Evolutionary conservation across 352 stramenopile genomes (phyloP).

Genomic region (Blastocystis sp.): DNA sequence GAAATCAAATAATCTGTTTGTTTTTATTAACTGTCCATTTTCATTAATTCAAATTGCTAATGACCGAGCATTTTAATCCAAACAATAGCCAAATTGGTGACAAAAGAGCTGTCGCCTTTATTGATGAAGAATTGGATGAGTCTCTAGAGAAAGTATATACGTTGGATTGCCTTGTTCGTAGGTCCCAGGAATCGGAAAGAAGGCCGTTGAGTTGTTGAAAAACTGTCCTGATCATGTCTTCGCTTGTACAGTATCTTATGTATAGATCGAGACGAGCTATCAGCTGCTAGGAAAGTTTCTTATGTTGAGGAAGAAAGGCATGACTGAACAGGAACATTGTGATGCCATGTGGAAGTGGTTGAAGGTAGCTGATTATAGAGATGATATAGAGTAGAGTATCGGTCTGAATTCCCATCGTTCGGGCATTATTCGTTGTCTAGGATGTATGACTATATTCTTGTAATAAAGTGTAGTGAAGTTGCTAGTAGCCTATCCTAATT

Average conservation of each 20-base stretch:
- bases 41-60: neutral
- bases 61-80: slow-evolving; percentile 52
- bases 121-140: slow-evolving; percentile 46
- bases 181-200: slow-evolving; percentile 63
- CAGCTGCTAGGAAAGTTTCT: slow-evolving; percentile 67
- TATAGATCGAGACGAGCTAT: slow-evolving; percentile 62
- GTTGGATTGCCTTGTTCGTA: neutral
- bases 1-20: neutral
- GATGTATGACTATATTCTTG: neutral
- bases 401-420: neutral
- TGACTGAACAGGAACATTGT: slow-evolving; percentile 64
- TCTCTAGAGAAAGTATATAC: slow-evolving; percentile 33
- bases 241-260: neutral
- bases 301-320: slow-evolving; percentile 61
- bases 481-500: neutral
- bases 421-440: neutral
- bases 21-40: neutral
- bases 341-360: slow-evolving; percentile 66
- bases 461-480: slow-evolving; percentile 32
- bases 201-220: slow-evolving; percentile 56
- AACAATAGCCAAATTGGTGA: slow-evolving; percentile 61
- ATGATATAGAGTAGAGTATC: neutral
- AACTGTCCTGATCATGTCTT: slow-evolving; percentile 33
- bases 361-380: slow-evolving; percentile 7
- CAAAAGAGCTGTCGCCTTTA: slow-evolving; percentile 61